Evolutionary conservation across 106 monocot species (phyloP).

Genomic region (Cymbidium sinense): DNA sequence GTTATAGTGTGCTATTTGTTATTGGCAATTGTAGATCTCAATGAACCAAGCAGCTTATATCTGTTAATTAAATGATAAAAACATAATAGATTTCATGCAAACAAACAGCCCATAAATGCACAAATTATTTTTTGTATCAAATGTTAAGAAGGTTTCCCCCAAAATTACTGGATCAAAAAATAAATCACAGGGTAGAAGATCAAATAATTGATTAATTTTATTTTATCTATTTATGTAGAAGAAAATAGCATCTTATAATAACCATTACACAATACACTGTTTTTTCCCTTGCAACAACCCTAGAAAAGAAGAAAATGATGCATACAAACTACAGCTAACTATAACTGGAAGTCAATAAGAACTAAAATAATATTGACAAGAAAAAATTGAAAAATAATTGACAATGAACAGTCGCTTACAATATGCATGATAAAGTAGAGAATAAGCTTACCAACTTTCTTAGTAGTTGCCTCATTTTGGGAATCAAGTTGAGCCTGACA

Average conservation of each 20-base stretch:
- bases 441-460: slow-evolving; percentile 54
- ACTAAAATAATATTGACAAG: background rate
- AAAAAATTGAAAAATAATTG: background rate
- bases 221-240: background rate
- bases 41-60: too few species aligned
- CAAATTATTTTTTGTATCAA: background rate
- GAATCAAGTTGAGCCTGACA: slow-evolving; percentile 60
- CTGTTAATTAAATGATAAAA: too few species aligned
- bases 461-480: slow-evolving; percentile 25
- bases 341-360: background rate
- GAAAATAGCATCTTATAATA: background rate
- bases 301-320: background rate
- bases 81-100: background rate
- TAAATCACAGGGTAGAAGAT: background rate
- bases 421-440: background rate
- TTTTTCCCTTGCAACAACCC: background rate
- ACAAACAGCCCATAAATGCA: background rate
- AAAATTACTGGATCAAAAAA: background rate
- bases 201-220: background rate
- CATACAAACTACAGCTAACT: background rate
- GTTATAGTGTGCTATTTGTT: too few species aligned
- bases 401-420: background rate
- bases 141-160: background rate
- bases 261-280: background rate
- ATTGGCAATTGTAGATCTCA: background rate